A percentile compares a stretch with the other conserved stretches of the same genome.
These are phyloP conservation scores for Candida khao-thaluensis DNA, from an alignment of 805 yeast genomes.

Conservation along the genomic window DNA sequence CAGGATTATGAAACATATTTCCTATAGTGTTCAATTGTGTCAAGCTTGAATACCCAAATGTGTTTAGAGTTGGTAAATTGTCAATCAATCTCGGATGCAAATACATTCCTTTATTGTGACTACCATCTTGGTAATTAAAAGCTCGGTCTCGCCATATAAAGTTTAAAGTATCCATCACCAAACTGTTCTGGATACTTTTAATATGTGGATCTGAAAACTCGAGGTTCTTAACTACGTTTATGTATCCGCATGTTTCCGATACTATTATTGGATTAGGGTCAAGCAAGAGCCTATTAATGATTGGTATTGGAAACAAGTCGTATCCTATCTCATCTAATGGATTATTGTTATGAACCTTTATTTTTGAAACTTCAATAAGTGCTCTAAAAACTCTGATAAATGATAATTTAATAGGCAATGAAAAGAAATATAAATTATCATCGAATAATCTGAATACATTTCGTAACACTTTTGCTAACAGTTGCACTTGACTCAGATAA, in stretches of 20 bases:
- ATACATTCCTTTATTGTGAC: slow-evolving; percentile 40
- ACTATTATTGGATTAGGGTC: slow-evolving; percentile 44
- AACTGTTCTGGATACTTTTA: slow-evolving; percentile 36
- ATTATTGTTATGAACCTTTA: not conserved
- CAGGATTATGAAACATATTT: slow-evolving; percentile 51
- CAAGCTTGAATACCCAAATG: slow-evolving; percentile 31
- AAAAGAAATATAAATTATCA: not conserved
- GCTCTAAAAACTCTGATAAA: slow-evolving; percentile 5
- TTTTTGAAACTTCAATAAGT: not conserved
- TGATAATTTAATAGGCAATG: slow-evolving; percentile 3
- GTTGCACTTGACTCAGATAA: not conserved
- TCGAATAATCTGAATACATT: slow-evolving; percentile 2
- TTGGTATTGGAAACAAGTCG: slow-evolving; percentile 29
- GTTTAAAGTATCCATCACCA: slow-evolving; percentile 56
- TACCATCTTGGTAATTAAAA: slow-evolving; percentile 32
- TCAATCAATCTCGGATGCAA: slow-evolving; percentile 32
- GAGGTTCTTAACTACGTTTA: slow-evolving; percentile 41
- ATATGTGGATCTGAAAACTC: slow-evolving; percentile 6
- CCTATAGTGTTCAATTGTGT: slow-evolving; percentile 32
- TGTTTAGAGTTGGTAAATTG: slow-evolving; percentile 28
- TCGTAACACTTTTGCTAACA: not conserved
- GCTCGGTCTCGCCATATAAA: slow-evolving; percentile 57
- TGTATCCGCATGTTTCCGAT: slow-evolving; percentile 47
- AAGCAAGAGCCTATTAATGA: slow-evolving; percentile 38
- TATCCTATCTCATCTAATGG: not conserved